Conservation (phyloP, 2,329 filamentous ascomycete species). For the Amauroascus niger region DNA sequence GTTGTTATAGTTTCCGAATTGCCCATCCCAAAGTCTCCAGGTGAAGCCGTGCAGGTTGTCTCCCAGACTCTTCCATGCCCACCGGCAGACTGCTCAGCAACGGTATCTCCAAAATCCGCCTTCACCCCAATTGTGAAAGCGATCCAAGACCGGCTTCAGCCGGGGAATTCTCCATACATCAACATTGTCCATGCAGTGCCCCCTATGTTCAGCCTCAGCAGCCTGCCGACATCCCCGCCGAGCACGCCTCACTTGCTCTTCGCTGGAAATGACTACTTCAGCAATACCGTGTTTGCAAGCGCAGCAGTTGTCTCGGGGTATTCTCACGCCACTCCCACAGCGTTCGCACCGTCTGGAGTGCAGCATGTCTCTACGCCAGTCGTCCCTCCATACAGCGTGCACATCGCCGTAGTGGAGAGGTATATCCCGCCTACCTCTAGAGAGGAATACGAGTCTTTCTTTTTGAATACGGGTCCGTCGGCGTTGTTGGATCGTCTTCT, state of each 20-base stretch:
- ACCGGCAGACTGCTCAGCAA: conserved; percentile 29
- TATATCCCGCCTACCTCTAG: conserved; percentile 54
- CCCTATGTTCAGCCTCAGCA: conserved; percentile 51
- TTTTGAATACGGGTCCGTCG: conserved; percentile 46
- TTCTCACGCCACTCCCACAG: conserved; percentile 39
- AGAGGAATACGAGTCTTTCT: conserved; percentile 52
- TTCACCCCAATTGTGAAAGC: conserved; percentile 48
- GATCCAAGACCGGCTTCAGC: conserved; percentile 45
- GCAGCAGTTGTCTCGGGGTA: conserved; percentile 48
- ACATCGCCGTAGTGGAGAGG: conserved; percentile 53
- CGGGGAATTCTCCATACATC: conserved; percentile 49
- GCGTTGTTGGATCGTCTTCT: conserved; percentile 51
- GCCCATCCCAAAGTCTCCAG: conserved; percentile 30
- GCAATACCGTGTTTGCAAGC: conserved; percentile 51
- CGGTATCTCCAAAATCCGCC: conserved; percentile 23
- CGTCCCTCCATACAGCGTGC: conserved; percentile 51
- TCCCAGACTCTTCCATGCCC: conserved; percentile 53
- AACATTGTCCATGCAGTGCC: conserved; percentile 56
- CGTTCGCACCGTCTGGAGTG: neutral
- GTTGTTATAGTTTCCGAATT: conserved; percentile 30
- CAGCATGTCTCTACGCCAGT: conserved; percentile 46
- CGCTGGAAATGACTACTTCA: conserved; percentile 52
- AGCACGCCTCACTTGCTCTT: conserved; percentile 44
- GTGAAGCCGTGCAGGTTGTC: conserved; percentile 43
- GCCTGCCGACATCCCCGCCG: conserved; percentile 54